phyloP scores from a whole-genome alignment of 2,329 filamentous ascomycete genomes.

The Trichoderma sp. region DNA sequence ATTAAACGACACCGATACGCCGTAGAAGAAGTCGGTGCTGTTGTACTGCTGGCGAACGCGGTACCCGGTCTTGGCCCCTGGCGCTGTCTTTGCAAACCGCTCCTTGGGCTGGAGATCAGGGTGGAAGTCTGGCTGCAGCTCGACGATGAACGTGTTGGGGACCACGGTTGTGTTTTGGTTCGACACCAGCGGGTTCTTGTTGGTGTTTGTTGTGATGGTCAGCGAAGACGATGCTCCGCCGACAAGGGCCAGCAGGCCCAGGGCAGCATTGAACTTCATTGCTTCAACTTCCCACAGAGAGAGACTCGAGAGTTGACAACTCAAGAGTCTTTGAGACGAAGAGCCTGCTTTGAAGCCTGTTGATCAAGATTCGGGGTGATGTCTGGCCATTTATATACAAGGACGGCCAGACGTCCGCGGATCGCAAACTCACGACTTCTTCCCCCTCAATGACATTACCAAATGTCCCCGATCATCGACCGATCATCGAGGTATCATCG shows the following conservation, averaged over 20 bases:
- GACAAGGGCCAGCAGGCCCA: not conserved
- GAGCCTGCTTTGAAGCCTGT: not conserved
- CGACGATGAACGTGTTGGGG: slow-evolving; percentile 1
- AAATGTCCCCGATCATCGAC: not conserved
- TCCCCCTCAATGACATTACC: not conserved
- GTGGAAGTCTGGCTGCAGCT: slow-evolving; percentile 19
- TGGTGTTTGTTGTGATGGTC: not conserved
- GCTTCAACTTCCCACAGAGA: not conserved
- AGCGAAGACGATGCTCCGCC: not conserved
- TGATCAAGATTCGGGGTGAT: not conserved
- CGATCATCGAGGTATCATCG: not conserved
- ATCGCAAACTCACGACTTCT: not conserved
- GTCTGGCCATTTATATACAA: not conserved
- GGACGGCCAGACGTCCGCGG: too few relatives aligned
- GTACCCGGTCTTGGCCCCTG: not conserved
- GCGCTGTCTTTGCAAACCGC: slow-evolving; percentile 1
- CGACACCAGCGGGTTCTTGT: not conserved
- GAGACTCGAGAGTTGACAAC: not conserved
- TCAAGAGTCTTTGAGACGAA: not conserved
- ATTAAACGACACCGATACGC: not conserved
- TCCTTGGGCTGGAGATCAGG: not conserved
- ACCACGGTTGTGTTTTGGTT: not conserved
- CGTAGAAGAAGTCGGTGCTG: not conserved
- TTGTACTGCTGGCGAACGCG: slow-evolving; percentile 9
- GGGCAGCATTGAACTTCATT: not conserved